phyloP scores from a whole-genome alignment of 371 early-diverging fungal species.

The Apophysomyces elegans region DNA sequence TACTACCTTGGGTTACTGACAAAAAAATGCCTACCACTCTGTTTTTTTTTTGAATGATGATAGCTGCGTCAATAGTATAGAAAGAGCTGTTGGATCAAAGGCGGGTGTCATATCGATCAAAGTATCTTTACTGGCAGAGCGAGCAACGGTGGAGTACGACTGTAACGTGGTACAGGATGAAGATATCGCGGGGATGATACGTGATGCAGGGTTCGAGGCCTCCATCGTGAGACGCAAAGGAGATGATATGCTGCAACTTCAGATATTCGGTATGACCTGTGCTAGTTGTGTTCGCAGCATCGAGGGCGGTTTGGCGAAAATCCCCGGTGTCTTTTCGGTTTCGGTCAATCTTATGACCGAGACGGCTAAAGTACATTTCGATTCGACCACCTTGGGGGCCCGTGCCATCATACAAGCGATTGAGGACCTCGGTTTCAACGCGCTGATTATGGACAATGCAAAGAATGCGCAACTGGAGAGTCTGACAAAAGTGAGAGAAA shows the following conservation, averaged over 20 bases:
- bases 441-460: conserved; percentile 63
- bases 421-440: conserved; percentile 87
- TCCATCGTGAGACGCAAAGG: conserved; percentile 36
- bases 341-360: conserved; percentile 81
- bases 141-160: conserved; percentile 76
- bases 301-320: conserved; percentile 64
- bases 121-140: conserved; percentile 80
- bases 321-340: conserved; percentile 67
- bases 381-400: conserved; percentile 66
- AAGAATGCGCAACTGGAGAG: conserved; percentile 87
- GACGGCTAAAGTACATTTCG: conserved; percentile 71
- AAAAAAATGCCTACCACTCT: neutral
- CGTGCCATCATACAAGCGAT: conserved; percentile 82
- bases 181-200: conserved; percentile 65
- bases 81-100: conserved; percentile 51
- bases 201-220: conserved; percentile 87
- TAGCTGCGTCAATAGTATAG: conserved; percentile 84
- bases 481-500: conserved; percentile 84
- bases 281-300: conserved; percentile 80
- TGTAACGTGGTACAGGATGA: conserved; percentile 30
- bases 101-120: conserved; percentile 61
- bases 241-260: conserved; percentile 59
- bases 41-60: neutral
- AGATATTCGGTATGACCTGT: conserved; percentile 93
- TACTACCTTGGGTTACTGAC: neutral